phyloP scores from a whole-genome alignment of 2,329 filamentous ascomycete species.

The Cladosporium sp. region DNA sequence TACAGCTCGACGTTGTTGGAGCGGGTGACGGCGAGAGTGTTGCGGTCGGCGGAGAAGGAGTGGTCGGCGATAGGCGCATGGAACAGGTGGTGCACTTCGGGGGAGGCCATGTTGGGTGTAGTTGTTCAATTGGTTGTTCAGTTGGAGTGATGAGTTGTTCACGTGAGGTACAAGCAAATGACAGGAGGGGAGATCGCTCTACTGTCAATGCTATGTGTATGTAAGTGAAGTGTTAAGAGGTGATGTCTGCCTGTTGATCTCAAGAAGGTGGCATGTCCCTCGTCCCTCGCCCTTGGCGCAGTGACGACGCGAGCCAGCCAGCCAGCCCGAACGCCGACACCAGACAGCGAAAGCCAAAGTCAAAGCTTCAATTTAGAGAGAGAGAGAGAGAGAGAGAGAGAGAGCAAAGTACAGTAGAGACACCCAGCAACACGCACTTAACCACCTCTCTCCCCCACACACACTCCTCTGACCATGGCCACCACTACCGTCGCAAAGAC shows the following conservation, averaged over 20 bases:
- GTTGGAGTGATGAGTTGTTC: background rate
- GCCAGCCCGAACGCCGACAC: conserved; percentile 17
- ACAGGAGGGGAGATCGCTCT: conserved; percentile 89
- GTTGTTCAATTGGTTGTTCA: background rate
- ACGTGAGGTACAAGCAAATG: conserved; percentile 10
- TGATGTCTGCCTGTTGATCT: background rate
- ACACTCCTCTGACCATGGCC: background rate
- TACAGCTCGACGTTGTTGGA: conserved; percentile 92
- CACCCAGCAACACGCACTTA: background rate
- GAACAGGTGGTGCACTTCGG: conserved; percentile 95
- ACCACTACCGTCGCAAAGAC: conserved; percentile 17
- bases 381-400: too few species aligned
- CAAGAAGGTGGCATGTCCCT: background rate
- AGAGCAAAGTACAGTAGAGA: background rate
- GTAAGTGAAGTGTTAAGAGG: background rate
- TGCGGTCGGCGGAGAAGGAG: conserved; percentile 91
- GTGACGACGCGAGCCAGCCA: background rate
- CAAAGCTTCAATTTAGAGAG: conserved; percentile 15
- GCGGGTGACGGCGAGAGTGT: conserved; percentile 84
- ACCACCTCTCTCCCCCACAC: background rate
- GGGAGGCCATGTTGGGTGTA: conserved; percentile 66
- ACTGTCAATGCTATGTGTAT: conserved; percentile 63
- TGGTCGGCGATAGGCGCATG: conserved; percentile 96
- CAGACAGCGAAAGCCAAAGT: background rate
- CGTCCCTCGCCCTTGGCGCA: background rate